These are phyloP conservation scores for Anthracocystis setariae DNA, from an alignment of 1,284 basidiomycete genomes.

Conservation along the genomic window DNA sequence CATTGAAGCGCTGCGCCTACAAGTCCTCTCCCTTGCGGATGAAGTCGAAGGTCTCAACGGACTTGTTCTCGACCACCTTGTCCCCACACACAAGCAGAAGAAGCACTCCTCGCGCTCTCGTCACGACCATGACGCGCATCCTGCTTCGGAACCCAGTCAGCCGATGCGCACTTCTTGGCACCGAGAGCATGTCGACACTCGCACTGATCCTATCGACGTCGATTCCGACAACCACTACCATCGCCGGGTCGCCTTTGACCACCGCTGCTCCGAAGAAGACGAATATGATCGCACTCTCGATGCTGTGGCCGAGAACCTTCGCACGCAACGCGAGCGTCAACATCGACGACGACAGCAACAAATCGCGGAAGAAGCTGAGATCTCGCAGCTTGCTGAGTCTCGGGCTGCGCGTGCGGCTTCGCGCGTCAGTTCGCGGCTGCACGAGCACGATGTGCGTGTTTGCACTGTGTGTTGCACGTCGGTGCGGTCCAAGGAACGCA, in stretches of 20 bases:
- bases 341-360: not conserved
- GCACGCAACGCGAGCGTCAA: constrained; percentile 23
- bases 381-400: constrained; percentile 41
- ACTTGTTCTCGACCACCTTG: constrained; percentile 35
- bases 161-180: constrained; percentile 1
- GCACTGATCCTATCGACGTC: constrained; percentile 26
- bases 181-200: constrained; percentile 14
- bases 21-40: constrained; percentile 34
- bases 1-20: constrained; percentile 40
- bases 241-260: constrained; percentile 25
- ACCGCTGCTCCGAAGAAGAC: constrained; percentile 4
- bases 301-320: constrained; percentile 39
- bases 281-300: constrained; percentile 45
- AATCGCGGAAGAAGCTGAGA: constrained; percentile 32
- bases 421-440: not conserved
- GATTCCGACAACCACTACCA: constrained; percentile 19
- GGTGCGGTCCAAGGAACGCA: constrained; percentile 17
- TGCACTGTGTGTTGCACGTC: constrained; percentile 45
- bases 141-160: constrained; percentile 35
- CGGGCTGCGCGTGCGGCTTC: constrained; percentile 29
- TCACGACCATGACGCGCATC: constrained; percentile 15
- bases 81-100: not conserved
- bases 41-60: constrained; percentile 47
- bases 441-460: constrained; percentile 16
- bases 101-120: constrained; percentile 9